Conservation (phyloP, 306 rosid species). For the Erythrophleum fordii region DNA sequence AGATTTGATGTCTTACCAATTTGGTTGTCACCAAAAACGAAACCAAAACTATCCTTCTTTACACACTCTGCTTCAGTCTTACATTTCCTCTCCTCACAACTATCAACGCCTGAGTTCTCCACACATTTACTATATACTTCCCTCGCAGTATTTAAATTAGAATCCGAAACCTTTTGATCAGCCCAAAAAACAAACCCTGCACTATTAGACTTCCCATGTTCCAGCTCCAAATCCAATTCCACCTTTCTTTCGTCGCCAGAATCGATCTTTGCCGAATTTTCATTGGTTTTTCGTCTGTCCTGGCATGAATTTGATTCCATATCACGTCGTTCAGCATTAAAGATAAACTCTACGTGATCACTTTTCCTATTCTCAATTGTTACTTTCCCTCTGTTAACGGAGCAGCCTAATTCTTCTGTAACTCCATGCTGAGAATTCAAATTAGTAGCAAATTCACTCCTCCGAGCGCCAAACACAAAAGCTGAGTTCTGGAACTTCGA, state of each 20-base stretch:
- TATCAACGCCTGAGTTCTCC: conserved; percentile 26
- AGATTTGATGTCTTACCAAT: conserved; percentile 22
- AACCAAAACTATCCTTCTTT: conserved; percentile 29
- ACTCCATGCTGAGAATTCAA: conserved; percentile 31
- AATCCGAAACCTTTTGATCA: conserved; percentile 37
- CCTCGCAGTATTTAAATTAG: conserved; percentile 35
- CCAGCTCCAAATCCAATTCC: conserved; percentile 26
- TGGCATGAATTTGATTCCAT: conserved; percentile 18
- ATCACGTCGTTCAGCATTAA: conserved; percentile 42
- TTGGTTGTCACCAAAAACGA: conserved; percentile 39
- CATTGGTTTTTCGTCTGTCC: conserved; percentile 27
- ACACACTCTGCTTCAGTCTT: conserved; percentile 33
- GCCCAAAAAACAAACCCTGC: conserved; percentile 46
- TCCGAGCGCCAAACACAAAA: conserved; percentile 54
- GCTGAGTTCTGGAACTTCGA: conserved; percentile 1
- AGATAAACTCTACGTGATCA: conserved; percentile 48
- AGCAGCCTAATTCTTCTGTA: conserved; percentile 18
- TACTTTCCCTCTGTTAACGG: conserved; percentile 21
- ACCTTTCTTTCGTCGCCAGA: conserved; percentile 35
- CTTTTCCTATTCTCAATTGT: conserved; percentile 26
- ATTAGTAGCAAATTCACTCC: conserved; percentile 35
- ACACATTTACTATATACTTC: conserved; percentile 34
- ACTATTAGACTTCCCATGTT: conserved; percentile 13
- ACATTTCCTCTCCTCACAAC: conserved; percentile 33
- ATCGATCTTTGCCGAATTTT: conserved; percentile 22